Conservation (phyloP, 805 yeast genomes). For the Hyphopichia homilentoma region DNA sequence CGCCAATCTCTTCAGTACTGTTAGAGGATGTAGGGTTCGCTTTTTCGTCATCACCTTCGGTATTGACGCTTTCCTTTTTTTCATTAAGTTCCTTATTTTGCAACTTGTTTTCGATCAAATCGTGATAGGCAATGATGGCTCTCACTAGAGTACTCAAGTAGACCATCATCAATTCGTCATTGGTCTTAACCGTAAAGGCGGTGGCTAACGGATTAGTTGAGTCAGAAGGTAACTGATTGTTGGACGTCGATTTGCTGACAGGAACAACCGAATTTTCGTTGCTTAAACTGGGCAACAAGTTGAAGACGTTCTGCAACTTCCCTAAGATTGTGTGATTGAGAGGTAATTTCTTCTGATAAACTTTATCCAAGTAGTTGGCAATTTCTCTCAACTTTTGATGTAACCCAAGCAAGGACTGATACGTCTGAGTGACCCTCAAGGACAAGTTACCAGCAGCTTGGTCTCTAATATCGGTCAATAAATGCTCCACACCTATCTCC, state of each 20-base stretch:
- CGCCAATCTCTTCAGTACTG: conserved; percentile 15
- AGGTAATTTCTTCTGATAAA: conserved; percentile 68
- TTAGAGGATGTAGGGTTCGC: conserved; percentile 5
- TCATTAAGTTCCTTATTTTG: conserved; percentile 59
- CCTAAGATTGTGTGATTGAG: conserved; percentile 88
- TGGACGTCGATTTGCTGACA: conserved; percentile 8
- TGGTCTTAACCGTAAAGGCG: conserved; percentile 89
- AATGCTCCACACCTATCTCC: conserved; percentile 97
- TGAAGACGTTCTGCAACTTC: conserved; percentile 90
- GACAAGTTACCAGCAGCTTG: conserved; percentile 94
- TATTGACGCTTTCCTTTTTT: conserved; percentile 15
- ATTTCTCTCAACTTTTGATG: conserved; percentile 77
- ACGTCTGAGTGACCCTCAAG: conserved; percentile 80
- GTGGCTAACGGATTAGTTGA: conserved; percentile 56
- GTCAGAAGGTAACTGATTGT: conserved; percentile 11
- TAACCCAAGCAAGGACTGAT: conserved; percentile 82
- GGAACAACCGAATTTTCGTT: conserved; percentile 16
- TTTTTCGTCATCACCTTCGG: conserved; percentile 31
- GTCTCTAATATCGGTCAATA: conserved; percentile 89
- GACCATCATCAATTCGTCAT: conserved; percentile 92
- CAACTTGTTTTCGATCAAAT: conserved; percentile 92
- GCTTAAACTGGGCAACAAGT: conserved; percentile 77
- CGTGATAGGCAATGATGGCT: conserved; percentile 94
- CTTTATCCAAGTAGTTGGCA: conserved; percentile 71
- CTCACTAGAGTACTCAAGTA: conserved; percentile 87